Evolutionary conservation across 2,329 filamentous ascomycete genomes (phyloP).

Genomic region (Penicillium vulpinum): DNA sequence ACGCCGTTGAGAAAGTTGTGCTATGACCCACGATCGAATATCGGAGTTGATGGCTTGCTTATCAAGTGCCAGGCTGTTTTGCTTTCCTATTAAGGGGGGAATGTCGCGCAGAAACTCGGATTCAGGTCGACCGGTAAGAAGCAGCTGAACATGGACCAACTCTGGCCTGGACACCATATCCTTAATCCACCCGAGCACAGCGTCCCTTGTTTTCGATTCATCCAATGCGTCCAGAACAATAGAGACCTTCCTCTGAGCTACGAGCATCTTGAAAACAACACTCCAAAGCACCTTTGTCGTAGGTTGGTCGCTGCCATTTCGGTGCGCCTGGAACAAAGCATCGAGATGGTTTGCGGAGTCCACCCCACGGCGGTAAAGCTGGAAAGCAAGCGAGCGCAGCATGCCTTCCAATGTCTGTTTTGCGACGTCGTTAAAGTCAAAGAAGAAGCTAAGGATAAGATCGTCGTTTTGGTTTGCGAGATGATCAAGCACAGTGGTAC

Average conservation of each 20-base stretch:
- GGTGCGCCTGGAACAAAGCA: background rate
- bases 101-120: constrained; percentile 5
- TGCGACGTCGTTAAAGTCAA: constrained; percentile 6
- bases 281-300: constrained; percentile 11
- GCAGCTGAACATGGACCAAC: constrained; percentile 4
- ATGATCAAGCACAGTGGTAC: constrained; percentile 8
- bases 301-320: constrained; percentile 3
- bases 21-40: constrained; percentile 10
- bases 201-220: constrained; percentile 17
- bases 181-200: constrained; percentile 9
- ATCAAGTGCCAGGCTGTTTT: constrained; percentile 7
- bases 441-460: constrained; percentile 12
- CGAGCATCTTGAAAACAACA: constrained; percentile 9
- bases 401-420: constrained; percentile 7
- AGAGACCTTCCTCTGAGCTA: background rate
- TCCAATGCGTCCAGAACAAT: constrained; percentile 17
- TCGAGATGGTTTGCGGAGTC: constrained; percentile 2
- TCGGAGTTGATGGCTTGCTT: constrained; percentile 9
- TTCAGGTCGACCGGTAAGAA: constrained; percentile 4
- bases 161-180: constrained; percentile 2
- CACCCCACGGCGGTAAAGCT: constrained; percentile 2
- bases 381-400: constrained; percentile 4
- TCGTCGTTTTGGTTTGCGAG: background rate
- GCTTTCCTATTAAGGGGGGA: constrained; percentile 8
- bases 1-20: constrained; percentile 8